A percentile compares a stretch with the other conserved stretches of the same genome.
phyloP scores from a whole-genome alignment of 345 rosid genomes.

The Linum usitatissimum region DNA sequence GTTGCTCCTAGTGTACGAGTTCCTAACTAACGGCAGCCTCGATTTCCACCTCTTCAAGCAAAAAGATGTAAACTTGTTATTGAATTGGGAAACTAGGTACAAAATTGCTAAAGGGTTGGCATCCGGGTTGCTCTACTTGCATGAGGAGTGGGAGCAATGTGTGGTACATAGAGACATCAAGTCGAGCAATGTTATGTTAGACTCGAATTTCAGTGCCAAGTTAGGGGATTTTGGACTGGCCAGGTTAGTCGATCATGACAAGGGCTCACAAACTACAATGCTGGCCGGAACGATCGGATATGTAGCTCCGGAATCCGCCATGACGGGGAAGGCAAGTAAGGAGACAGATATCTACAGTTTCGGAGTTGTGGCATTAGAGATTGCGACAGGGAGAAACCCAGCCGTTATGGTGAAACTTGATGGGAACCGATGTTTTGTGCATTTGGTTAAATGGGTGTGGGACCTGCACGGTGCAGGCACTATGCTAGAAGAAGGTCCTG shows the following conservation, averaged over 20 bases:
- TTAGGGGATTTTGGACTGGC: not conserved
- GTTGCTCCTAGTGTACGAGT: slow-evolving; percentile 10
- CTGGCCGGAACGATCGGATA: not conserved
- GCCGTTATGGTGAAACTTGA: not conserved
- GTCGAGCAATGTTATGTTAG: not conserved
- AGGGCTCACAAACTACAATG: not conserved
- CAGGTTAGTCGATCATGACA: not conserved
- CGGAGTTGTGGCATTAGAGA: not conserved
- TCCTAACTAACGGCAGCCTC: slow-evolving; percentile 13
- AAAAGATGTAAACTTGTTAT: not conserved
- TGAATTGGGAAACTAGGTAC: slow-evolving; percentile 20
- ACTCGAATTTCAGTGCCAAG: not conserved
- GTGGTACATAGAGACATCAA: not conserved
- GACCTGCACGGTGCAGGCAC: not conserved
- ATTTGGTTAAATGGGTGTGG: not conserved
- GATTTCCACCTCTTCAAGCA: slow-evolving; percentile 19
- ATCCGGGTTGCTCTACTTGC: not conserved
- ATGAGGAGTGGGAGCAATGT: not conserved
- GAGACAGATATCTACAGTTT: not conserved
- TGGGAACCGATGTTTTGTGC: not conserved
- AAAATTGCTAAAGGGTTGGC: slow-evolving; percentile 1
- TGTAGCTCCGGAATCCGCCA: not conserved
- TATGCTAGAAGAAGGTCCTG: not conserved
- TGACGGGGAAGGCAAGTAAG: not conserved
- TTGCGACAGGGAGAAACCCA: not conserved